Evolutionary conservation across 1,284 basidiomycete species (phyloP).

Genomic region (Athelia psychrophila): DNA sequence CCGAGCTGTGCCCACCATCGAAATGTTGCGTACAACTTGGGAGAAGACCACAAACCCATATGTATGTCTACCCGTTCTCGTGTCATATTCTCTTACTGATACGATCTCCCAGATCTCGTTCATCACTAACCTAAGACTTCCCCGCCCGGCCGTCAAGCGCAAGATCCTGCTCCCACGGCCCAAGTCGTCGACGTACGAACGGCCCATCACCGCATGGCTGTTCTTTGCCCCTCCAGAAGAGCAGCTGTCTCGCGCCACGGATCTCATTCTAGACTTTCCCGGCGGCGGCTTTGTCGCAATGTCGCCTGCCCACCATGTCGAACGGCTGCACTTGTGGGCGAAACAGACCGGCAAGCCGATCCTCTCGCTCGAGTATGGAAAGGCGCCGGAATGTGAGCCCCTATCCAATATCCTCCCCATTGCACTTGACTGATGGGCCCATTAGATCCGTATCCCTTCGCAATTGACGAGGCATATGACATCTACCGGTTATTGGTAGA

Average conservation of each 20-base stretch:
- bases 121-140: slow-evolving; percentile 44
- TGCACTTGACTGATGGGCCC: neutral
- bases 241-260: slow-evolving; percentile 67
- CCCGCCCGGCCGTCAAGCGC: slow-evolving; percentile 65
- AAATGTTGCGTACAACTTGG: slow-evolving; percentile 95
- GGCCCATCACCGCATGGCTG: slow-evolving; percentile 82
- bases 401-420: neutral
- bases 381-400: slow-evolving; percentile 88
- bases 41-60: slow-evolving; percentile 96
- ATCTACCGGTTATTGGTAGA: slow-evolving; percentile 81
- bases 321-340: slow-evolving; percentile 88
- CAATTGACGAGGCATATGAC: slow-evolving; percentile 94
- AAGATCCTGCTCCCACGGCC: slow-evolving; percentile 85
- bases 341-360: slow-evolving; percentile 78
- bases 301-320: slow-evolving; percentile 94
- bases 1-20: slow-evolving; percentile 90
- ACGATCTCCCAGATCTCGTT: slow-evolving; percentile 57
- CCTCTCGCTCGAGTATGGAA: slow-evolving; percentile 90
- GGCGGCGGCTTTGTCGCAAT: slow-evolving; percentile 97
- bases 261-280: slow-evolving; percentile 89
- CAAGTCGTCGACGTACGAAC: slow-evolving; percentile 67
- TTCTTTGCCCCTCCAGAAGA: slow-evolving; percentile 78
- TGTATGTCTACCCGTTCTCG: slow-evolving; percentile 39
- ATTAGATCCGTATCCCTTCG: slow-evolving; percentile 91
- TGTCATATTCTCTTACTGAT: neutral